Base-by-base conservation (phyloP, 345 rosid species). In the Hibiscus syriacus region DNA sequence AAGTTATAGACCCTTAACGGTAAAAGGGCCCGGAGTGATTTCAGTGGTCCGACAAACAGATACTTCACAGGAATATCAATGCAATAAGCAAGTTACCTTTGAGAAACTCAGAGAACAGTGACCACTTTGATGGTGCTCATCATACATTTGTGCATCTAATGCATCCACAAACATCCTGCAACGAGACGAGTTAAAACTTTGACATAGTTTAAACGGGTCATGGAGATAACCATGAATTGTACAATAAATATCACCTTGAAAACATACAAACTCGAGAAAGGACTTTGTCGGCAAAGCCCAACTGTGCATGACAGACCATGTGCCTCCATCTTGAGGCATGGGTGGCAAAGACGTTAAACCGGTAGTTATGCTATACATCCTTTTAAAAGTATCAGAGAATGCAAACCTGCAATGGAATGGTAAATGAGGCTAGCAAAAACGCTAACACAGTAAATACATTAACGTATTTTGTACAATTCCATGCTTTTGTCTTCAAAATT, bases 271-370 rank as follows among this genome's bases (percentile, higher is more conserved):
- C 84, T 94, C 99, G 16, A 87, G 81, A 79, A 87, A 94, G 67
- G 98, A 94, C 76, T 84, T 85, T 14, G 98, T 92, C 71, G 99
- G 99, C 86, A 94, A 70, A 60, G 84, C 92, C 98, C 98, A 94
- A 80, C 97, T 87, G 67, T 84, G 86, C 92, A 82, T 85, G 71
- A 89, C 92, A 46, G 98, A 92, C 99, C 99, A 94, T 38, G 99
- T 89, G 76, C 81, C 90, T 13, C 93, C 97, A 76, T 85, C 96
- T 27, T 68, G 72, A n/a, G n/a, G n/a, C n/a, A n/a, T n/a, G n/a
- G n/a, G n/a, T 54, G 98, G 99, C 62, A 89, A 71, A 70, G 82
- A 75, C 63, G 80, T 79, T 43, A 88, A 45, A 64, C 77, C n/a
- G n/a, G n/a, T n/a, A n/a, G n/a, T n/a, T n/a, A n/a, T n/a, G n/a